These are phyloP conservation scores for Neopestalotiopsis sp. DNA, from an alignment of 2,329 filamentous ascomycete genomes.

Conservation along the genomic window DNA sequence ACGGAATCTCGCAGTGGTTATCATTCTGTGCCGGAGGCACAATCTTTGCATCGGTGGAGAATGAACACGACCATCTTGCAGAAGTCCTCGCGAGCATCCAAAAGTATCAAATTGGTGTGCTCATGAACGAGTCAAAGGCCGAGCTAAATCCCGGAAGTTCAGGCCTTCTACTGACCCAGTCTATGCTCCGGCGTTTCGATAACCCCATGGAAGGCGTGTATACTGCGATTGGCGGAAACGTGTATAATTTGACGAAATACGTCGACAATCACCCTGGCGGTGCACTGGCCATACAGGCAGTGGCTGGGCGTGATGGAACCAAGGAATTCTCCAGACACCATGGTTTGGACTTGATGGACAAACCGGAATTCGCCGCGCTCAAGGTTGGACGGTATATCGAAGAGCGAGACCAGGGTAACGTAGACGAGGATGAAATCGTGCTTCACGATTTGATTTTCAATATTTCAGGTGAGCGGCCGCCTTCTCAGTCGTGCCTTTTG, in stretches of 20 bases:
- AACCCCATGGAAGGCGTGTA: constrained; percentile 4
- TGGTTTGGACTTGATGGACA: background rate
- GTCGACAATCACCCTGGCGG: constrained; percentile 5
- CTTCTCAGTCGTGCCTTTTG: background rate
- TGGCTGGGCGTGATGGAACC: constrained; percentile 8
- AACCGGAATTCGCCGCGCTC: background rate
- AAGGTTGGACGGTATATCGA: background rate
- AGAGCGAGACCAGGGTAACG: background rate
- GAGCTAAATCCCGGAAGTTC: background rate
- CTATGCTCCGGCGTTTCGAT: background rate
- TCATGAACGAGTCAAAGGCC: background rate
- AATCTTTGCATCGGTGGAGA: background rate
- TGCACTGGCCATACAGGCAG: background rate
- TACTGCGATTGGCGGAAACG: background rate
- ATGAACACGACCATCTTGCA: background rate
- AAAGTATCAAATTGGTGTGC: background rate
- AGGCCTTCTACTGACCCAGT: background rate
- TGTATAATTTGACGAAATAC: background rate
- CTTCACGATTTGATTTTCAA: constrained; percentile 8
- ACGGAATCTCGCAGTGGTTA: background rate
- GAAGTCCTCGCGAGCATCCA: background rate
- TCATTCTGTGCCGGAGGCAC: background rate
- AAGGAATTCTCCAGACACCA: background rate
- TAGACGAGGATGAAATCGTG: background rate
- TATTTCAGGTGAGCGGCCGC: background rate